Evolutionary conservation across 306 rosid genomes (phyloP), one percentile per base, ranked within the genome.

Genomic region (Sphenostylis stenocarpa): DNA sequence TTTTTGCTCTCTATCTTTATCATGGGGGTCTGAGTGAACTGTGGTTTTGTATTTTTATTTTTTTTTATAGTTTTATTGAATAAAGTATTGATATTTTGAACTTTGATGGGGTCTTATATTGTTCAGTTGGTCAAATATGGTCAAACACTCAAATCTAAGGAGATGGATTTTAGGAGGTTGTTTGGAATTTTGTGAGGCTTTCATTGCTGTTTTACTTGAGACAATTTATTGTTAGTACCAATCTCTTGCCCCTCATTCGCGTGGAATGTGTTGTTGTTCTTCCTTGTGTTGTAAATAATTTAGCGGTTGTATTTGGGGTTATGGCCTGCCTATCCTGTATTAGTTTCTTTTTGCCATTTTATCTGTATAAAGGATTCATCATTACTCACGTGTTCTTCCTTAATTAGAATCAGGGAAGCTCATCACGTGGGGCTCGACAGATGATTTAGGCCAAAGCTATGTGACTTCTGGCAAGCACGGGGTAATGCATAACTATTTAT

Each of bases 401-500:
- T 76, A 64, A 80, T 21, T 83, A 92, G 97, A 73, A 45, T 75
- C 84, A 63, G 93, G 93, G 78, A 92, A 92, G 82, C 91, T 90
- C 67, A 92, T 90, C 24, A 92, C 97, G 41, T 92, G 96, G 97
- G 97, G 97, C 48, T 87, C 97, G 67, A 88, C 97, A 24, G 96
- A 88, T 84, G 97, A 92, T 85, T 82, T 92, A 69, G 97, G 97
- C 49, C 97, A 90, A 80, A 92, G 96, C 88, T 92, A 92, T 82
- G 80, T 92, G 68, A 83, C 97, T 41, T 90, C 97, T 64, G 97
- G 97, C 77, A 92, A 88, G 79, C 97, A 92, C 21, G 96, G 96
- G 96, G 97, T 92, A 88, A 72, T 71, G 75, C 53, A 61, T 41
- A 48, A 52, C 29, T 58, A 29, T 49, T 36, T 62, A 17, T 16